Base-by-base conservation (phyloP, 768 basidiomycete species). In the Fomitopsis serialis region DNA sequence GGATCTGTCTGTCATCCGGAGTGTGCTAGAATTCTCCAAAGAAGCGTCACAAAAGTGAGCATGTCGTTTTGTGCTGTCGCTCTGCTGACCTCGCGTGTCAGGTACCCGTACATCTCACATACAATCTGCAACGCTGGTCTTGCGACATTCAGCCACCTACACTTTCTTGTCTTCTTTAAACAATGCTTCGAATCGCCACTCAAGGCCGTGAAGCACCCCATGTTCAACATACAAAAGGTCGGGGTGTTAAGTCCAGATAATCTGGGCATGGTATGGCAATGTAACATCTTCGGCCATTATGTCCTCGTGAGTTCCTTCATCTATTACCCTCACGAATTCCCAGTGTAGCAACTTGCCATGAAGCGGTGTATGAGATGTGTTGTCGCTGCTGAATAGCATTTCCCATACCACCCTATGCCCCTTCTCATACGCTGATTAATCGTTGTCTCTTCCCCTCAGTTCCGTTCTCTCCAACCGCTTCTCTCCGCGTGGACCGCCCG, bases 181-280 rank as follows among this genome's bases (percentile, higher is more conserved):
- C 81, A 89, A 58, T 52, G 86, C n/a, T 27, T 76, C 11, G 66
- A 62, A 0, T 61, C 74, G 36, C 77, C 78, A 17, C 61, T 84
- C 45, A 60, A 58, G 13, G 72, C 77, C 3, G 65, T 87, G 42
- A 81, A 84, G 5, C 53, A 69, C 3, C 89, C 88, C 1, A 58
- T 50, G 13, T 91, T 67, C 66, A 78, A 84, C 61, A 53, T 73
- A 3, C 89, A 93, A 64, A 66, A 73, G 25, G 62, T 54, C 11
- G 89, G 87, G 8, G 77, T 83, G 56, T 59, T 76, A 47, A 88
- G 81, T 57, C 68, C 70, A 3, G 89, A 94, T 58, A 82, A 85
- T 5, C 68, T 92, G 0, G 92, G 92, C 2, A 85, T 78, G 77
- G 79, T 84, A 7, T 94, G 90, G 89, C 89, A 92, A 63, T 87